A percentile compares a stretch with the other conserved stretches of the same genome.
Conservation (phyloP, 2,329 filamentous ascomycete genomes). For the Dactylella cylindrospora region DNA sequence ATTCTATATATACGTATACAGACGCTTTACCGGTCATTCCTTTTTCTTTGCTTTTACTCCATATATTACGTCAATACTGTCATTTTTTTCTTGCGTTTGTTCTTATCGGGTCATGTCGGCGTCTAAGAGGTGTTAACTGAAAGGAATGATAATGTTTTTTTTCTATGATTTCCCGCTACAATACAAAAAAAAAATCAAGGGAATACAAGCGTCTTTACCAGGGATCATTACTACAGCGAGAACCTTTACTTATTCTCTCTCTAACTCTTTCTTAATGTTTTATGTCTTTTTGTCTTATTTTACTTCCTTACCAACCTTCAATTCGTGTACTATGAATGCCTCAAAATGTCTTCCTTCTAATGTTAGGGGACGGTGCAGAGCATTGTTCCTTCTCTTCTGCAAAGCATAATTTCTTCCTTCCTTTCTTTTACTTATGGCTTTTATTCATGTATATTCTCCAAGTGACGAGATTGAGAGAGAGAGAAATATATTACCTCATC, state of each 20-base stretch:
- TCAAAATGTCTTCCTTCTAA: constrained; percentile 32
- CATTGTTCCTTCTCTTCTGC: constrained; percentile 6
- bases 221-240: constrained; percentile 22
- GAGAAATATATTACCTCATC: too few relatives aligned
- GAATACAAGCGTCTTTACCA: constrained; percentile 23
- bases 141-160: constrained; percentile 31
- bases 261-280: constrained; percentile 30
- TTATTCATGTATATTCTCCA: constrained; percentile 43
- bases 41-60: background rate
- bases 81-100: constrained; percentile 16
- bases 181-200: constrained; percentile 18
- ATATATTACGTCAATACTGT: background rate
- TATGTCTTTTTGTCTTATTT: constrained; percentile 5
- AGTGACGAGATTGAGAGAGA: too few relatives aligned
- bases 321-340: too few relatives aligned
- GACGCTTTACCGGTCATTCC: background rate
- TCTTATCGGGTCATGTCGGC: constrained; percentile 23
- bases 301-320: constrained; percentile 25
- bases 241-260: constrained; percentile 1
- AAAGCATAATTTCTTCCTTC: constrained; percentile 4
- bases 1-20: constrained; percentile 17
- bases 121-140: constrained; percentile 35
- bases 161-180: constrained; percentile 23
- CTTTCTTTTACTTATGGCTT: constrained; percentile 5
- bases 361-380: constrained; percentile 19